phyloP scores from a whole-genome alignment of 2,329 filamentous ascomycete species.

The Dactylellina cionopaga region DNA sequence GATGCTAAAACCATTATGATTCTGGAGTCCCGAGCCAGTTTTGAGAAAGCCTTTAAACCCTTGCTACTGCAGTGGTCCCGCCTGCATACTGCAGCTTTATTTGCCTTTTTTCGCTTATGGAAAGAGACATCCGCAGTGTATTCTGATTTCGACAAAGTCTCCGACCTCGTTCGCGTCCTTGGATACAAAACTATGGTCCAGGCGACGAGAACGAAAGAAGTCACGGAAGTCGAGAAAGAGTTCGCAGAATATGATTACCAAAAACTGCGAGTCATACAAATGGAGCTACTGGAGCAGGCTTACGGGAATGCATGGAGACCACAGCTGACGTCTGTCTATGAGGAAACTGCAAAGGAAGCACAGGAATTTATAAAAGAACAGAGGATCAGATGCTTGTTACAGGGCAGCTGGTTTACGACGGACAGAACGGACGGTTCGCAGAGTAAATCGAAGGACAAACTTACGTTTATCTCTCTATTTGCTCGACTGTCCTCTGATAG shows the following conservation, averaged over 20 bases:
- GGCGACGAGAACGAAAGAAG: slow-evolving; percentile 81
- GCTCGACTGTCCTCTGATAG: slow-evolving; percentile 90
- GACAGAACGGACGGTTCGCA: slow-evolving; percentile 56
- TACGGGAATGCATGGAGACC: slow-evolving; percentile 96
- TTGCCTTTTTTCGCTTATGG: slow-evolving; percentile 91
- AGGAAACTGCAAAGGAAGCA: slow-evolving; percentile 89
- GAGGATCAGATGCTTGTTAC: slow-evolving; percentile 84
- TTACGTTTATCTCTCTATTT: slow-evolving; percentile 76
- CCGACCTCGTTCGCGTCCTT: slow-evolving; percentile 87
- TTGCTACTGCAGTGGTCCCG: slow-evolving; percentile 92
- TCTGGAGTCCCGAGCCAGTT: slow-evolving; percentile 77
- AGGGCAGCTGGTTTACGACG: slow-evolving; percentile 84
- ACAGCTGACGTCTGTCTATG: slow-evolving; percentile 72
- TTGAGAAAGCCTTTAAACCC: slow-evolving; percentile 87
- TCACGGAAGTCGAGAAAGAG: slow-evolving; percentile 88
- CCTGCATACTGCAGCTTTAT: slow-evolving; percentile 83
- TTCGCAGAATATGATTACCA: slow-evolving; percentile 82
- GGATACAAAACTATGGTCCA: slow-evolving; percentile 88
- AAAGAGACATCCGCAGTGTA: slow-evolving; percentile 84
- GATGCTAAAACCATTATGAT: slow-evolving; percentile 79
- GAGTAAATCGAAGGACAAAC: slow-evolving; percentile 58
- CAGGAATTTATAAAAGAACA: slow-evolving; percentile 98
- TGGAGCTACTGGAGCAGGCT: slow-evolving; percentile 87
- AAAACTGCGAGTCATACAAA: slow-evolving; percentile 83
- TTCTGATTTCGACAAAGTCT: slow-evolving; percentile 93